Base-by-base conservation (phyloP, 2,329 filamentous ascomycete species). In the Xenosphaeropsis pyriputrescens region DNA sequence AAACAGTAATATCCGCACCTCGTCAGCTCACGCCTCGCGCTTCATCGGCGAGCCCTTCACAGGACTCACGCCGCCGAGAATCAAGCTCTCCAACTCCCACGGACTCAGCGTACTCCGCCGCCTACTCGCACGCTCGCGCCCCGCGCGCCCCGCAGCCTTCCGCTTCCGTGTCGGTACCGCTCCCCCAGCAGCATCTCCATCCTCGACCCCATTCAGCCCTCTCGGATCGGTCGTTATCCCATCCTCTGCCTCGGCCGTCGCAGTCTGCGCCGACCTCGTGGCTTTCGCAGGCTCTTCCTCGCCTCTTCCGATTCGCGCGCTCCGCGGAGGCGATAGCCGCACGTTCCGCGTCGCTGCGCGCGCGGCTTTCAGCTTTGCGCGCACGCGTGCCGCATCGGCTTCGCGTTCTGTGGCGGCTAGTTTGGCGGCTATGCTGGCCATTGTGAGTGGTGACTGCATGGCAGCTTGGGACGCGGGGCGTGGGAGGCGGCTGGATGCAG, bases 61-160 rank as follows among this genome's bases (percentile, higher is more conserved):
- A 35, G 33, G 33, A 18, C 16, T 18, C 15, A 35, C 48, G 16
- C 45, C 45, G 5, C 67, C 67, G 2, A 59, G 47, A 37, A 79
- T 77, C 52, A 83, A 53, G 33, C 68, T 73, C 58, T 82, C 71
- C 51, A 88, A 58, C 57, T 89, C 83, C 65, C 79, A 79, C 3
- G 79, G 75, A 49, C 72, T 85, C 22, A 89, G 60, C 15, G 82
- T 88, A 50, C 79, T 85, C 54, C 83, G 69, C 51, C 82, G 67
- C 51, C 80, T 64, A 42, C 69, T 78, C 2, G 73, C 65, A 62
- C 54, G 56, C 47, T 44, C 53, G 49, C 33, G 43, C 38, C 43
- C 50, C 13, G 41, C 41, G 32, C 38, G 45, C 32, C 15, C 45
- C 39, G 41, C 26, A 32, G 67, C 60, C 52, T 70, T 71, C 22